Base-by-base conservation (phyloP, 495 filamentous ascomycete species). In the Oidiodendron maius region DNA sequence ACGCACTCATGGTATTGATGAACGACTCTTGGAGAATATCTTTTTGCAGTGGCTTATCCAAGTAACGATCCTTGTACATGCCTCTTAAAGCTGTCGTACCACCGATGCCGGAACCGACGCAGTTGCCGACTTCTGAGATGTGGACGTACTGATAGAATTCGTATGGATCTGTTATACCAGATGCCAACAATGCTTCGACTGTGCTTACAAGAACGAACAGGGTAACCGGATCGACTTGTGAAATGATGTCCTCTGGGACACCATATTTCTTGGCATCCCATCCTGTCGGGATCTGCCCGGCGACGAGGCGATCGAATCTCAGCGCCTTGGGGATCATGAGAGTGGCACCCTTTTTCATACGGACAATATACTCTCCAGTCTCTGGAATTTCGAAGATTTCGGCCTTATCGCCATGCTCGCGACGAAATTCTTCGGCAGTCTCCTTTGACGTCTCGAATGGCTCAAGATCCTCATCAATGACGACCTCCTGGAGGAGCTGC, bases 121-220 rank as follows among this genome's bases (percentile, higher is more conserved):
- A 97, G 75, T 99, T 99, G 64, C 94, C 93, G 35, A 99, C 87
- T 63, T 99, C 87, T 2, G 94, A 96, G 43, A 99, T 79, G 65
- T 99, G 93, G 48, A 99, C 93, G 60, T 99, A 97, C 71, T 96
- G 89, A 78, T 99, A 99, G 70, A 99, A 97, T 68, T 99, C 93
- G 60, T 96, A 99, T 18, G 93, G 94, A 64, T 99, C 94, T n/a
- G 91, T 96, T 64, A 99, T 91, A 82, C 93, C 93, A 42, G 90
- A 81, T 0, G 89, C 81, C 32, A 97, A 76, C 40, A 99, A 81
- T 10, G 91, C 77, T 66, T 99, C 94, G 3, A 84, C 89, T 25
- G 89, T 91, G 51, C 89, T 90, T 46, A 97, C 89, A 26, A 99
- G 83, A 17, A 96, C 89, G 58, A 86, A 97, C 32, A 99, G 74